Conservation (phyloP, 2,329 filamentous ascomycete species). For the Aspergillus novofumigatus region DNA sequence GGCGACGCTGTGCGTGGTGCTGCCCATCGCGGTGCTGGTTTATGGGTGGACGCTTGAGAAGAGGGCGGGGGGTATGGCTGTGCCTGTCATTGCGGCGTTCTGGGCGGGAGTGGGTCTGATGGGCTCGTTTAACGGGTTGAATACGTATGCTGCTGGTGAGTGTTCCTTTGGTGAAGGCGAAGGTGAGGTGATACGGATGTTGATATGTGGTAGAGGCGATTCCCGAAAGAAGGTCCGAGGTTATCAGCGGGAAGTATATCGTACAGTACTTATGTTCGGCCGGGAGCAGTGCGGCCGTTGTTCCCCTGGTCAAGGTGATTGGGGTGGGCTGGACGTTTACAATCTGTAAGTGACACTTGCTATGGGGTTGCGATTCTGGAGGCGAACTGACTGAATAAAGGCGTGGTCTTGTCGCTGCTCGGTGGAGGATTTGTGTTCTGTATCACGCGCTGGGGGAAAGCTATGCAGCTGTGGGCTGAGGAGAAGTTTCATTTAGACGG, state of each 20-base stretch:
- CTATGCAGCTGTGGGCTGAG: conserved; percentile 34
- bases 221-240: conserved; percentile 56
- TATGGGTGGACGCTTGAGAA: conserved; percentile 64
- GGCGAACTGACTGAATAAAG: conserved; percentile 10
- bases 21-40: conserved; percentile 61
- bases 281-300: conserved; percentile 62
- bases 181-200: not conserved
- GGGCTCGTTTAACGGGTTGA: conserved; percentile 69
- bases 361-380: conserved; percentile 2
- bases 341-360: conserved; percentile 47
- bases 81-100: conserved; percentile 68
- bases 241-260: conserved; percentile 76
- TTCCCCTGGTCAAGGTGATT: conserved; percentile 67
- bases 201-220: conserved; percentile 37
- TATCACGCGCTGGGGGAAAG: conserved; percentile 28
- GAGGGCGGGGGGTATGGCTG: conserved; percentile 49
- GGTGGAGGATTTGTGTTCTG: conserved; percentile 24
- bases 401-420: conserved; percentile 25
- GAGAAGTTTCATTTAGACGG: conserved; percentile 18
- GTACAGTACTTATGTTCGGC: conserved; percentile 72
- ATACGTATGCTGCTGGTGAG: conserved; percentile 57
- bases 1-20: conserved; percentile 52
- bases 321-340: conserved; percentile 80
- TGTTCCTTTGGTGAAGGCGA: not conserved
- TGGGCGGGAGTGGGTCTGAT: conserved; percentile 67